Conservation (phyloP, 2,329 filamentous ascomycete genomes). For the Eutypella sp. region DNA sequence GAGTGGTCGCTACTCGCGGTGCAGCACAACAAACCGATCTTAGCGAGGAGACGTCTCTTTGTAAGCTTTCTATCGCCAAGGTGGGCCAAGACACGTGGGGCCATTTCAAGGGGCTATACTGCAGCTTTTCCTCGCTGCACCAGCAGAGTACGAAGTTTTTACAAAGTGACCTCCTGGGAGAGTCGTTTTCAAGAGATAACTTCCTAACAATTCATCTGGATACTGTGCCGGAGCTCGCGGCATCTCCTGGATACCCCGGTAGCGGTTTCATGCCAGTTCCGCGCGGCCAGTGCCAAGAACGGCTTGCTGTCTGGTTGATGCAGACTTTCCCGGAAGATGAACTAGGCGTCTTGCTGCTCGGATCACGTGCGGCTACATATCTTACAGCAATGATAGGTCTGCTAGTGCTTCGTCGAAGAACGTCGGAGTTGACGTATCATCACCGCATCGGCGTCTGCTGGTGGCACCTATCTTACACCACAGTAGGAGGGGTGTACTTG, state of each 20-base stretch:
- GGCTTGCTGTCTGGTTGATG: neutral
- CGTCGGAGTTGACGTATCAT: neutral
- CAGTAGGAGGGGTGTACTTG: neutral
- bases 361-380: neutral
- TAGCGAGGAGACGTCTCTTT: neutral
- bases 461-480: neutral
- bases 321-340: neutral
- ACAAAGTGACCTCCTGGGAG: neutral
- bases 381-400: neutral
- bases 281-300: neutral
- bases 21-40: neutral
- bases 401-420: neutral
- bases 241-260: neutral
- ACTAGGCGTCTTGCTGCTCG: neutral
- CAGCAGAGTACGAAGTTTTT: neutral
- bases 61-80: neutral
- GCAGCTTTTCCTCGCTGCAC: neutral
- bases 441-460: neutral
- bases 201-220: neutral
- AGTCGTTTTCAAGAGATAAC: neutral
- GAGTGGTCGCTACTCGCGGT: neutral
- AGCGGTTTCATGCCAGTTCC: neutral
- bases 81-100: neutral
- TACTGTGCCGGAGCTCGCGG: neutral
- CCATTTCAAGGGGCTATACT: neutral